phyloP scores from a whole-genome alignment of 106 monocot species.

The Posidonia australis region DNA sequence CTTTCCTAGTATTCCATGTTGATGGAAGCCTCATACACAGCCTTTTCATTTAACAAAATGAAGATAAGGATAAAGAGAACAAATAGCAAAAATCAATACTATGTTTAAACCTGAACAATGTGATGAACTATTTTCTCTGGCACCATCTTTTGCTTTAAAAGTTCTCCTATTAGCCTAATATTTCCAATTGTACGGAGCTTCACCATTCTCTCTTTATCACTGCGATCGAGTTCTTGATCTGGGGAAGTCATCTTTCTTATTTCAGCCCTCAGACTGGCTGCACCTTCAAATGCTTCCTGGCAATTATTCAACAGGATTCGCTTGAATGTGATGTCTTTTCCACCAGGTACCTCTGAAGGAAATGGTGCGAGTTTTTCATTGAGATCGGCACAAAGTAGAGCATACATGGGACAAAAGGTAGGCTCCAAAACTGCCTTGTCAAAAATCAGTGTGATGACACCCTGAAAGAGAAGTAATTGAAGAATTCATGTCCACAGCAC shows the following conservation, averaged over 20 bases:
- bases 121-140: conserved; percentile 25
- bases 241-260: conserved; percentile 40
- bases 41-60: too few relatives aligned
- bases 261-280: conserved; percentile 43
- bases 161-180: conserved; percentile 26
- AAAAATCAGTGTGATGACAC: conserved; percentile 43
- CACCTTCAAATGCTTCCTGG: conserved; percentile 95
- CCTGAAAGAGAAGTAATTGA: conserved; percentile 14
- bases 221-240: conserved; percentile 50
- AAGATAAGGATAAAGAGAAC: too few relatives aligned
- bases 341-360: conserved; percentile 50
- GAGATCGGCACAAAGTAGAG: conserved; percentile 49
- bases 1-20: too few relatives aligned
- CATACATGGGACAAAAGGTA: conserved; percentile 36
- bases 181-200: conserved; percentile 24
- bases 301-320: conserved; percentile 80
- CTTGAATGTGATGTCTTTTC: conserved; percentile 84
- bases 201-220: conserved; percentile 45
- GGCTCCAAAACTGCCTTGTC: conserved; percentile 31
- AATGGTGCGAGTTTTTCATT: conserved; percentile 43
- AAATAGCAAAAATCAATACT: too few relatives aligned
- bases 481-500: neutral
- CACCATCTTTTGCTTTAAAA: conserved; percentile 30
- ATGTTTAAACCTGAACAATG: conserved; percentile 32
- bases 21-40: too few relatives aligned